These are phyloP conservation scores for Xylaria sp. DNA, from an alignment of 2,329 filamentous ascomycete species.

Conservation along the genomic window DNA sequence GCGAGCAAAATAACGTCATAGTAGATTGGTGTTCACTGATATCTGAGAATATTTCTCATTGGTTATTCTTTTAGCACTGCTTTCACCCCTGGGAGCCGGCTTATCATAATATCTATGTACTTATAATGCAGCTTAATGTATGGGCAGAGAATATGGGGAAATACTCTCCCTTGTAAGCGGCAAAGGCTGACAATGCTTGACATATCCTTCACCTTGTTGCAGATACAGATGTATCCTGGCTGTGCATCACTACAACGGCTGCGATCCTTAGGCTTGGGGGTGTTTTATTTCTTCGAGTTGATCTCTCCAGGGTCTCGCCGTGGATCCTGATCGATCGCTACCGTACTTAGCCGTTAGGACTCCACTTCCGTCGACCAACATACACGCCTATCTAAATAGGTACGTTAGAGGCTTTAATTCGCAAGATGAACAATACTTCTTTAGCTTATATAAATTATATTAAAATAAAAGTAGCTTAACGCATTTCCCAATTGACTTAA, in stretches of 20 bases:
- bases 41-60: not conserved
- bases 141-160: conserved; percentile 19
- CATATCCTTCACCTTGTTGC: conserved; percentile 24
- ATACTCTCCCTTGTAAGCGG: conserved; percentile 6
- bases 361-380: too few relatives aligned
- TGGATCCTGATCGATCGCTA: conserved; percentile 23
- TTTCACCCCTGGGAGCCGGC: conserved; percentile 16
- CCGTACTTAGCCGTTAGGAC: too few relatives aligned
- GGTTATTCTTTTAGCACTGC: not conserved
- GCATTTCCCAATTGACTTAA: too few relatives aligned
- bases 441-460: too few relatives aligned
- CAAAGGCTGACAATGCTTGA: conserved; percentile 23
- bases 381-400: too few relatives aligned
- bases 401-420: too few relatives aligned
- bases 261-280: conserved; percentile 10
- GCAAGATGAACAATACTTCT: too few relatives aligned
- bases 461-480: too few relatives aligned
- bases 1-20: too few relatives aligned
- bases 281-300: conserved; percentile 5
- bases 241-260: conserved; percentile 15
- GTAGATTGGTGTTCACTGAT: not conserved
- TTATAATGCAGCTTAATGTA: not conserved
- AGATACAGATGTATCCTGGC: conserved; percentile 19
- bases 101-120: conserved; percentile 1
- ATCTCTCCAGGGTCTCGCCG: conserved; percentile 14